These are phyloP conservation scores for Neurospora hispaniola DNA, from an alignment of 495 filamentous ascomycete species.

Conservation along the genomic window DNA sequence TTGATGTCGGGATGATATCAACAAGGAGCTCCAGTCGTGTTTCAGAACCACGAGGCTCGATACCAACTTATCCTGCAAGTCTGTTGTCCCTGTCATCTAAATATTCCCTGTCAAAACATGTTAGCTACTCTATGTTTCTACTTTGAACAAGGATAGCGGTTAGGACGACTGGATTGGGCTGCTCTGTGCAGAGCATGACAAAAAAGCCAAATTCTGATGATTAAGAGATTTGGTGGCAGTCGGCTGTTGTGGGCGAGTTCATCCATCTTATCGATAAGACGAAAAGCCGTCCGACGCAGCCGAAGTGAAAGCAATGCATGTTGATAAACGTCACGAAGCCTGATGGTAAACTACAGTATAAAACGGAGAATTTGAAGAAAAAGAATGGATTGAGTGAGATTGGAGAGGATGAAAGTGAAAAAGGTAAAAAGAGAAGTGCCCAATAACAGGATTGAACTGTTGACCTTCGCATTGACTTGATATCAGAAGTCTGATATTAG, in stretches of 20 bases:
- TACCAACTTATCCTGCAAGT: background rate
- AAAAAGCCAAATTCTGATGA: background rate
- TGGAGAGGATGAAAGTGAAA: too few relatives aligned
- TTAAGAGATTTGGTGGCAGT: too few relatives aligned
- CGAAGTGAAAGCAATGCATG: background rate
- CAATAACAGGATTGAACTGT: too few relatives aligned
- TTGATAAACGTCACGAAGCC: too few relatives aligned
- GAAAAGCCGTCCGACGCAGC: background rate
- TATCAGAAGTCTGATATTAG: too few relatives aligned
- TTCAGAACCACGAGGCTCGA: background rate
- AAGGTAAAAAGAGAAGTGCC: background rate
- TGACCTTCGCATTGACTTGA: too few relatives aligned
- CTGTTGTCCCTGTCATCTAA: background rate
- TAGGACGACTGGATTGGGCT: background rate
- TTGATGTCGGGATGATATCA: background rate
- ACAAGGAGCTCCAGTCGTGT: background rate
- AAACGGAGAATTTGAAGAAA: too few relatives aligned
- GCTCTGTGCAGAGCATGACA: background rate
- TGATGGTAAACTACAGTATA: too few relatives aligned
- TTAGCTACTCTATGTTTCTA: background rate
- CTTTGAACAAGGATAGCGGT: background rate
- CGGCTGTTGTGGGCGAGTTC: background rate
- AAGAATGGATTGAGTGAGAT: too few relatives aligned
- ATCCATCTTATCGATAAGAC: background rate
- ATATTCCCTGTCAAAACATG: background rate